Percentiles rank a stretch among this genome's conserved stretches.
phyloP scores from a whole-genome alignment of 2,329 filamentous ascomycete species.

The Aspergillus viridinutans region DNA sequence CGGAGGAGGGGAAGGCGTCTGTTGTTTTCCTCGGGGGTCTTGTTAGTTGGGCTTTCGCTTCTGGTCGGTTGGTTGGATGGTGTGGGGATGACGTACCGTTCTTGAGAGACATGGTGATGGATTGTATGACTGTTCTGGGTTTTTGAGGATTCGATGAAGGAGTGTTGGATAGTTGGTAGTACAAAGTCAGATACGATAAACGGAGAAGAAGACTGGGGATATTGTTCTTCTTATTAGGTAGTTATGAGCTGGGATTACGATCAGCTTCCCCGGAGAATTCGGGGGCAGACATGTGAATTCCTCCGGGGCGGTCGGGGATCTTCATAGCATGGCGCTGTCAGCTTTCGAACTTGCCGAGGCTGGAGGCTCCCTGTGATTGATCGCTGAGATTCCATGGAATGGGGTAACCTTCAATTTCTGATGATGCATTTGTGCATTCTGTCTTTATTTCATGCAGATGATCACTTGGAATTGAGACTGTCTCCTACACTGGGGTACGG shows the following conservation, averaged over 20 bases:
- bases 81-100: conserved; percentile 52
- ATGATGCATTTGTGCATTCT: background rate
- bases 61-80: background rate
- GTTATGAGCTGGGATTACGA: conserved; percentile 8
- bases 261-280: conserved; percentile 21
- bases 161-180: background rate
- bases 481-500: background rate
- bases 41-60: background rate
- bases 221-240: background rate
- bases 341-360: conserved; percentile 11
- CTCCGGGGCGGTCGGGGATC: conserved; percentile 9
- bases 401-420: background rate
- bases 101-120: conserved; percentile 64
- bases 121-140: background rate
- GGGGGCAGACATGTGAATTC: conserved; percentile 17
- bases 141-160: background rate
- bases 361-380: conserved; percentile 6
- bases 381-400: background rate
- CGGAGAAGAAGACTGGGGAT: conserved; percentile 4
- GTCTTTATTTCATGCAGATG: background rate
- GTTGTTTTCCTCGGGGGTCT: conserved; percentile 10
- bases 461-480: background rate
- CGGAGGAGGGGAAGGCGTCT: conserved; percentile 86
- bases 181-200: background rate
- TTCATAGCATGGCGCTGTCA: background rate